Conservation (phyloP, 2,329 filamentous ascomycete species). For the Paramyrothecium sp. region DNA sequence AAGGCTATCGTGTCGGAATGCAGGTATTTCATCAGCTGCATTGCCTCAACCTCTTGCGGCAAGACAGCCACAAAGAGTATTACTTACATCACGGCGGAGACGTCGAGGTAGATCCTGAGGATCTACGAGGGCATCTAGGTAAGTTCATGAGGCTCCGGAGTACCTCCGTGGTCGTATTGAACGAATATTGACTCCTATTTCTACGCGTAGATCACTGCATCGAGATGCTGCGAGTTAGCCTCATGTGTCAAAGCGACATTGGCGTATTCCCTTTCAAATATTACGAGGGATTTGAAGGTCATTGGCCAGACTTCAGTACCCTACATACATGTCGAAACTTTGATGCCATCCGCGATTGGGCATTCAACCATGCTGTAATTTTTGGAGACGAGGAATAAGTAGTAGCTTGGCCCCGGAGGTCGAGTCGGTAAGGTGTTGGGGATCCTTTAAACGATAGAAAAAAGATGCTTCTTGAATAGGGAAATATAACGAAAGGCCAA, state of each 20-base stretch:
- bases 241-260: constrained; percentile 55
- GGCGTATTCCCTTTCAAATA: constrained; percentile 53
- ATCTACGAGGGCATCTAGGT: constrained; percentile 42
- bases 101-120: constrained; percentile 38
- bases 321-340: constrained; percentile 55
- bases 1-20: constrained; percentile 58
- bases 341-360: constrained; percentile 49
- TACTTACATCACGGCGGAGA: constrained; percentile 47
- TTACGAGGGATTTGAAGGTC: constrained; percentile 44
- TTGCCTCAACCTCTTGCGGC: constrained; percentile 46
- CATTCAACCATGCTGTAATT: constrained; percentile 47
- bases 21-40: constrained; percentile 58
- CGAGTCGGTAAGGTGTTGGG: too few species aligned
- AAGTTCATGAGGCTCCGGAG: constrained; percentile 5
- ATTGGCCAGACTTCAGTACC: constrained; percentile 55
- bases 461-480: too few species aligned
- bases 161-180: too few species aligned
- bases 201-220: constrained; percentile 56
- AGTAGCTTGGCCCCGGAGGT: too few species aligned
- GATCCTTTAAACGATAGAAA: too few species aligned
- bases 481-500: too few species aligned
- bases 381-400: constrained; percentile 39
- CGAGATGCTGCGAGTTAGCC: constrained; percentile 48
- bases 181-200: too few species aligned
- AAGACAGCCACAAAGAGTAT: constrained; percentile 49